Evolutionary conservation across 371 early-diverging fungal genomes (phyloP), one percentile per base, ranked within the genome.

Genomic region (Saksenaea oblongispora): DNA sequence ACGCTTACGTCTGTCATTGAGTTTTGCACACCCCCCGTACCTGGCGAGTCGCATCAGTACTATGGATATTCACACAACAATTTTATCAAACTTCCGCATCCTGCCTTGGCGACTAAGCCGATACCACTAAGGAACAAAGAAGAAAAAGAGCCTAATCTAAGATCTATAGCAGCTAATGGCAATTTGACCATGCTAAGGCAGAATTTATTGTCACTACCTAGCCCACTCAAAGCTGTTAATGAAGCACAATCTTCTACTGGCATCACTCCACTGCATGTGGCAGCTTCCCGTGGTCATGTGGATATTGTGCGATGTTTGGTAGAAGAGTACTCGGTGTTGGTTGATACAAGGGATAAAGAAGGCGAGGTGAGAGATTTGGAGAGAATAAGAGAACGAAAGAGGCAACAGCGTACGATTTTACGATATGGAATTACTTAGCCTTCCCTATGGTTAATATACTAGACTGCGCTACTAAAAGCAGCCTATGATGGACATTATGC

Each of bases 391-490:
- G 22, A 22, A 22, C n/a, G 10, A 22, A 47, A 22, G 26, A 22
- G 22, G 51, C 2, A 22, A 22, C n/a, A 4, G 22, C 22, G 51
- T 5, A 10, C 22, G n/a, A n/a, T 47, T 47, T 22, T 22, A 10
- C 5, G 17, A 22, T 47, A 22, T 7, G n/a, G 51, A 7, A 9
- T 47, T 18, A n/a, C 22, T 47, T 18, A 18, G 18, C 22, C 22
- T 47, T 47, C 24, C 27, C 22, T 22, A 47, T 58, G 36, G 34
- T 39, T 22, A 8, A 26, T n/a, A 26, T n/a, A 24, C 24, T 80
- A 92, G 90, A 93, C 94, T 10, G 86, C 93, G 7, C 73, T 95
- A 5, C 68, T 90, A 22, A 94, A 93, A 72, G 93, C 93, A 4
- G 87, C 91, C 28, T 89, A 88, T 63, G 71, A 81, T 57, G 94